Evolutionary conservation across 2,329 filamentous ascomycete genomes (phyloP).

Genomic region (Macrophomina phaseolina): DNA sequence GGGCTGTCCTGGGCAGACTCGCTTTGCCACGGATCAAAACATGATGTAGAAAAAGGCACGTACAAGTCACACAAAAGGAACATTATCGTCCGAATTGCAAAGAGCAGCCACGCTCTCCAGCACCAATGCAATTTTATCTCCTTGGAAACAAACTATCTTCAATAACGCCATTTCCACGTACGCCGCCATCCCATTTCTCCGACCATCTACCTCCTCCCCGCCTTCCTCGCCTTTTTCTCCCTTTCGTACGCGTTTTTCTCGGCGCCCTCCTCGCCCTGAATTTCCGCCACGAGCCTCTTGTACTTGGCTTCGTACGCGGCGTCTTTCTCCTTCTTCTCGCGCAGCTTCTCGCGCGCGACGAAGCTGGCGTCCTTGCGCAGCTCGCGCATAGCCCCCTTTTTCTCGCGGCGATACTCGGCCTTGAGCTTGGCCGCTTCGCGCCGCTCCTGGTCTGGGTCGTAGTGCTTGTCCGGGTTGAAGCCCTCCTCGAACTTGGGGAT

Average conservation of each 20-base stretch:
- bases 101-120: background rate
- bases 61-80: no score
- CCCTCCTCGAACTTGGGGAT: slow-evolving; percentile 96
- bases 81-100: background rate
- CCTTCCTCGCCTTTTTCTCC: slow-evolving; percentile 78
- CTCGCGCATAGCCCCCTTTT: slow-evolving; percentile 93
- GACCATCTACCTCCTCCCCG: slow-evolving; percentile 55
- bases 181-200: background rate
- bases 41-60: no score
- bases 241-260: slow-evolving; percentile 89
- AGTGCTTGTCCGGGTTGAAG: slow-evolving; percentile 95
- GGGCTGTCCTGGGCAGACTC: no score
- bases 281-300: slow-evolving; percentile 87
- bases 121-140: background rate
- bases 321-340: slow-evolving; percentile 92
- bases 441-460: slow-evolving; percentile 92
- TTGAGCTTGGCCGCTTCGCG: slow-evolving; percentile 83
- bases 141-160: background rate
- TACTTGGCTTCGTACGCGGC: slow-evolving; percentile 96
- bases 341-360: slow-evolving; percentile 85
- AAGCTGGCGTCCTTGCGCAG: slow-evolving; percentile 95
- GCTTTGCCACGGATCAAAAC: no score
- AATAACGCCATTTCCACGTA: background rate
- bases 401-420: slow-evolving; percentile 91
- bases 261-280: slow-evolving; percentile 89